Evolutionary conservation across 306 rosid species (phyloP), one percentile per base, ranked within the genome.

Genomic region (Gastrolobium villosum): DNA sequence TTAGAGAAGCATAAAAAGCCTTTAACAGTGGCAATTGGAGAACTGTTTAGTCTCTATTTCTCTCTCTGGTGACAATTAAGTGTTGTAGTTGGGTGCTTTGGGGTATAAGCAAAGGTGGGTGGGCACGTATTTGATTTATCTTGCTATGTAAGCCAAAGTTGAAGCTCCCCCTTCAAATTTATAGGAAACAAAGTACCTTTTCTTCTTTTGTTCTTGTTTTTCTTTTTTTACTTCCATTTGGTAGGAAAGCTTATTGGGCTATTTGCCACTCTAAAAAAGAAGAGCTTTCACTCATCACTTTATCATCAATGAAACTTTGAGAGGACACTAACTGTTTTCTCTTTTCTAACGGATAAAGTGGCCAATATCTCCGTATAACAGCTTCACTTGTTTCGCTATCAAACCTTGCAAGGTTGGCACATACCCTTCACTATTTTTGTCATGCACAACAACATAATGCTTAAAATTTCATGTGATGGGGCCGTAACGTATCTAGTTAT

Each of bases 41-140:
- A 82, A 63, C 59, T 63, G 61, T 76, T 81, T 79, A 79, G 48
- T 66, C 77, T 73, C 45, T 65, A 55, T 32, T 80, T 83, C 71
- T 76, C 44, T 73, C 65, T 79, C 43, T 68, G 66, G 82, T 70
- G 68, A 82, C 84, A 86, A 87, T 86, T 84, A 88, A 88, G 93
- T 89, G 89, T 82, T 87, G 79, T 89, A 85, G 94, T 91, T 94
- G 89, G 95, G 87, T 91, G 92, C 96, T 95, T 92, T 95, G 94
- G 83, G 88, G 83, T 77, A 91, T 88, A 95, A 95, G 97, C 99
- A 95, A 95, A 94, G 97, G 87, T 87, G 83, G 83, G 92, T 90
- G 88, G 89, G 81, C 88, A 84, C 68, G 72, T 65, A 81, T 80
- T 79, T 91, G 91, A 92, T 89, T 83, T 89, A 77, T 87, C 98